Base-by-base conservation (phyloP, 306 rosid species). In the Sicyos baderoa region DNA sequence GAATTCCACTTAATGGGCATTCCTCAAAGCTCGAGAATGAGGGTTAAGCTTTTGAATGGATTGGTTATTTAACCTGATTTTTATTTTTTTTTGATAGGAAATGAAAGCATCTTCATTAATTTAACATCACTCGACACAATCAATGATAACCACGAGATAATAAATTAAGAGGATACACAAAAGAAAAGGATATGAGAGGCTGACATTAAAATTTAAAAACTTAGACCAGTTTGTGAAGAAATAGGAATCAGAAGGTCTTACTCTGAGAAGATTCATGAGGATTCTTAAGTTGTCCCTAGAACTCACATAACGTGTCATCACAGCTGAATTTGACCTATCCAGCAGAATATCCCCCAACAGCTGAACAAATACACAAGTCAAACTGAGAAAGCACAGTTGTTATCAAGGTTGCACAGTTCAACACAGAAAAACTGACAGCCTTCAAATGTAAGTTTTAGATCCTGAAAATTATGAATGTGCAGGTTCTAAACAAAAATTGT, bases 231-330 rank as follows among this genome's bases (percentile, higher is more conserved):
- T 18, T 2, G 42, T 17, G 68, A 68, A 79, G 81, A 71, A 75
- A 54, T 70, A 32, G 13, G 64, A 15, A 37, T 71, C 49, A 27
- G 59, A 29, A 64, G 68, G 35, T 27, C 96, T 21, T 93, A 90
- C 99, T 57, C 99, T 90, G 27, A 90, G 87, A 76, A 93, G 96
- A 83, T 90, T 93, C 99, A 93, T 93, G 57, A 93, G 87, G 82
- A 93, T 93, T 88, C 97, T 85, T 82, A 93, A 75, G 80, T 93
- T 93, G 76, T 93, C 99, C 76, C 93, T 93, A 75, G 99, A 90
- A 89, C 97, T 93, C 82, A 88, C 99, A 58, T 93, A 93, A 74
- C 85, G 89, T 27, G 99, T 93, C 99, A 93, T 93, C 48, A 93
- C 89, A 44, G 88, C 87, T 69, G 99, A 93, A 82, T 93, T 93